Percentiles rank a stretch among this genome's conserved stretches.
phyloP scores from a whole-genome alignment of 495 filamentous ascomycete genomes.

The Penicillium samsonianum region DNA sequence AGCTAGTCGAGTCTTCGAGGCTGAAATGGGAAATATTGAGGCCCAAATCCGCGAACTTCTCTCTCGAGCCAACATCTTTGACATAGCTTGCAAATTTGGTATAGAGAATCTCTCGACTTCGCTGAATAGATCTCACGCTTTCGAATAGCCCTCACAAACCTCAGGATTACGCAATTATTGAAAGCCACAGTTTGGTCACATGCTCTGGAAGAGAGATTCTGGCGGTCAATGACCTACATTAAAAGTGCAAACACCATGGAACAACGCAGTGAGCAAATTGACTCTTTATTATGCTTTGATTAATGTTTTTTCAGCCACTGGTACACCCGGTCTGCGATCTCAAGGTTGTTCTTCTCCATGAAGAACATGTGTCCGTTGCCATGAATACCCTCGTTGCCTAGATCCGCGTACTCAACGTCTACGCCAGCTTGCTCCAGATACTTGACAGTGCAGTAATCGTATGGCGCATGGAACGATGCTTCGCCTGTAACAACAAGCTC shows the following conservation, averaged over 20 bases:
- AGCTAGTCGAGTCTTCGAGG: too few species aligned
- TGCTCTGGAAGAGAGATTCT: background rate
- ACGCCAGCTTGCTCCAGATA: conserved; percentile 32
- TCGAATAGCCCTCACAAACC: background rate
- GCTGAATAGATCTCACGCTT: background rate
- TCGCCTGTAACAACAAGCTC: conserved; percentile 26
- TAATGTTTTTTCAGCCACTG: conserved; percentile 9
- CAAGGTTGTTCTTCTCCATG: conserved; percentile 32
- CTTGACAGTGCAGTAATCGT: conserved; percentile 30
- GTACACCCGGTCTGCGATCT: conserved; percentile 25
- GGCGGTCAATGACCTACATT: background rate
- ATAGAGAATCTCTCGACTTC: conserved; percentile 1
- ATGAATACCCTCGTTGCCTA: conserved; percentile 28
- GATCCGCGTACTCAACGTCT: conserved; percentile 20
- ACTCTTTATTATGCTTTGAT: background rate
- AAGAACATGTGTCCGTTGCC: conserved; percentile 35
- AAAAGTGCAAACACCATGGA: background rate
- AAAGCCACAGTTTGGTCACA: conserved; percentile 1
- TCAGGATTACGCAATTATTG: conserved; percentile 19
- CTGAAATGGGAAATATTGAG: too few species aligned
- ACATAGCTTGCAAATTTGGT: background rate
- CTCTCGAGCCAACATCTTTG: too few species aligned
- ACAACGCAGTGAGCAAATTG: background rate
- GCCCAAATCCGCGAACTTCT: too few species aligned
- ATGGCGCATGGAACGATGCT: conserved; percentile 31